Base-by-base conservation (phyloP, 371 early-diverging fungal genomes). In the Apophysomyces variabilis region DNA sequence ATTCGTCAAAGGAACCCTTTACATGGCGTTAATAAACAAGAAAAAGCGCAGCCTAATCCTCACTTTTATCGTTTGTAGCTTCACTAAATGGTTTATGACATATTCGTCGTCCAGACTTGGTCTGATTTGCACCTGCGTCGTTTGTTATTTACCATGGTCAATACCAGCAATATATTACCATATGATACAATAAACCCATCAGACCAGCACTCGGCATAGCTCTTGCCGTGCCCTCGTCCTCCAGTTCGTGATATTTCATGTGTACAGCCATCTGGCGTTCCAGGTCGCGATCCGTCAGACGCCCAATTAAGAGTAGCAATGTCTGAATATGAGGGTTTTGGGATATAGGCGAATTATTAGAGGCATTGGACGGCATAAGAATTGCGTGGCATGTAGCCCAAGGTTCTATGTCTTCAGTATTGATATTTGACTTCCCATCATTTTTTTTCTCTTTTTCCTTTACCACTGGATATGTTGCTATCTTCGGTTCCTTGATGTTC, bases 161-260 rank as follows among this genome's bases (percentile, higher is more conserved):
- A 32, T 7, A 11, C 18, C n/a, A 7, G 59, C 7, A 35, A 57
- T n/a, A 9, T 7, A 59, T 62, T 71, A 76, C 83, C 66, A 83
- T 65, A 66, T 83, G 79, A 70, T 80, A 83, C 8, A 80, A 41
- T 21, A 80, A 56, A 1, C 76, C 81, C 79, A 83, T 80, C 9
- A 83, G 50, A 3, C 81, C 84, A 12, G 84, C 84, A 58, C 84
- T 83, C 7, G 84, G 84, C 72, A 83, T 75, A 4, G 81, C 84
- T 61, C 84, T 72, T 26, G 84, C 84, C 1, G 84, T 83, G 12
- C 84, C 84, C 66, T 83, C 84, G 65, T 83, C 84, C 39, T 83
- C 84, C 39, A 83, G 61, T 62, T 83, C 81, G 45, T 80, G 84
- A 57, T 83, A 83, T 44, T 80, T 80, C 72, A 83, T 75, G 64